Base-by-base conservation (phyloP, 768 basidiomycete species). In the Antrodiella citrinella region DNA sequence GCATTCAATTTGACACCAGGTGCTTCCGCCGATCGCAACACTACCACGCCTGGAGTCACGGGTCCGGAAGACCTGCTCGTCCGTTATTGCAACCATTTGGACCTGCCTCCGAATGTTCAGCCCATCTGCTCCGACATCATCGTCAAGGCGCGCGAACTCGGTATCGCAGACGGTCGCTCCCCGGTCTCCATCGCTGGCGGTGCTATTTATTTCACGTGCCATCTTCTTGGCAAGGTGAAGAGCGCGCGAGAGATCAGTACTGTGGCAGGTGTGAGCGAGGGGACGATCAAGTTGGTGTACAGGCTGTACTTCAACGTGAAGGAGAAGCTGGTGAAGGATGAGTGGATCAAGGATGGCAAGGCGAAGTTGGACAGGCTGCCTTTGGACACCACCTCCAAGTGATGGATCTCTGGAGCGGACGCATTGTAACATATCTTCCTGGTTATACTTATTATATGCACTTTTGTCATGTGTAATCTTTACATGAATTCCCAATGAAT, bases 111-210 rank as follows among this genome's bases (percentile, higher is more conserved):
- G 26, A 86, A 81, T 52, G 77, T 95, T 50, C 89, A 94, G 65
- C 76, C 82, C 21, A 88, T 91, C 38, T 90, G 88, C 62, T 73
- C 80, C 18, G 86, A 92, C 54, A 85, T 93, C 63, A 90, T 92
- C 54, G 65, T 85, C 50, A 79, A 81, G 24, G 88, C 89, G 12
- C 79, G 91, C 47, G 77, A 86, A 54, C 77, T 86, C 56, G 90
- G 91, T 40, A 86, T 95, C 54, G 92, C 93, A 26, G 92, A 93
- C 62, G 96, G 96, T 21, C 76, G 96, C 54, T 91, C 84, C 59
- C 95, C 95, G 1, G 89, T 97, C 47, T 96, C 96, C n/a, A 93
- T 99, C 57, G 96, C 95, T n/a, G 91, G 91, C 39, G 92, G 91
- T 38, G 90, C 91, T 18, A 92, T 99, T 52, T 92, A 87, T 71